phyloP scores from a whole-genome alignment of 2,329 filamentous ascomycete species.

The Microthyrium microscopicum region DNA sequence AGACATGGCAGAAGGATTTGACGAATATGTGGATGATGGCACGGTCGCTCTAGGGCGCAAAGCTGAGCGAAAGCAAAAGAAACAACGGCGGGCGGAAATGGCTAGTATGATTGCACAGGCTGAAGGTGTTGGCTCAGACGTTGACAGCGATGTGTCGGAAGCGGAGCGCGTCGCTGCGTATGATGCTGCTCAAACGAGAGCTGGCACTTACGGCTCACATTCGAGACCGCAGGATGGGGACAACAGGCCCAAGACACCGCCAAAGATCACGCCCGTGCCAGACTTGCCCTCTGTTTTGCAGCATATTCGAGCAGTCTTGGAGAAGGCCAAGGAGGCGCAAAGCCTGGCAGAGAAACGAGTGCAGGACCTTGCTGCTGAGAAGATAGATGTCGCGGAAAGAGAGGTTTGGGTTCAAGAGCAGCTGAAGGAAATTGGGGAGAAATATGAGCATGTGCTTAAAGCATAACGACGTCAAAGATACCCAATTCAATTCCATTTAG shows the following conservation, averaged over 20 bases:
- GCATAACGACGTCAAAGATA: no score
- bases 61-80: constrained; percentile 55
- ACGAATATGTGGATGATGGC: constrained; percentile 78
- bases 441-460: no score
- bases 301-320: constrained; percentile 46
- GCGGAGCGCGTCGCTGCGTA: constrained; percentile 57
- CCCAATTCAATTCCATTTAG: no score
- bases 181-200: constrained; percentile 69
- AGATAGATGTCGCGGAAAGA: constrained; percentile 46
- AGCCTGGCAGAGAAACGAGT: constrained; percentile 49
- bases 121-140: constrained; percentile 50
- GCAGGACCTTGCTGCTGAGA: no score
- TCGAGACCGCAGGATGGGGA: constrained; percentile 23
- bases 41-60: constrained; percentile 61
- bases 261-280: constrained; percentile 64
- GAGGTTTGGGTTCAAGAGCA: constrained; percentile 68
- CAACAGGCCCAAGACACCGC: constrained; percentile 39
- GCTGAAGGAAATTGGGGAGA: constrained; percentile 63
- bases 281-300: constrained; percentile 51
- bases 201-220: constrained; percentile 57
- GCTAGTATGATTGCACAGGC: constrained; percentile 67
- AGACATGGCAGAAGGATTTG: constrained; percentile 83
- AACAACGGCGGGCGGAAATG: constrained; percentile 58
- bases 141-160: constrained; percentile 39
- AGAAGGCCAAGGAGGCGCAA: constrained; percentile 40